Percentiles rank a stretch among this genome's conserved stretches.
Evolutionary conservation across 108 stramenopile species (phyloP).

Genomic region (Nannochloropsis salina): DNA sequence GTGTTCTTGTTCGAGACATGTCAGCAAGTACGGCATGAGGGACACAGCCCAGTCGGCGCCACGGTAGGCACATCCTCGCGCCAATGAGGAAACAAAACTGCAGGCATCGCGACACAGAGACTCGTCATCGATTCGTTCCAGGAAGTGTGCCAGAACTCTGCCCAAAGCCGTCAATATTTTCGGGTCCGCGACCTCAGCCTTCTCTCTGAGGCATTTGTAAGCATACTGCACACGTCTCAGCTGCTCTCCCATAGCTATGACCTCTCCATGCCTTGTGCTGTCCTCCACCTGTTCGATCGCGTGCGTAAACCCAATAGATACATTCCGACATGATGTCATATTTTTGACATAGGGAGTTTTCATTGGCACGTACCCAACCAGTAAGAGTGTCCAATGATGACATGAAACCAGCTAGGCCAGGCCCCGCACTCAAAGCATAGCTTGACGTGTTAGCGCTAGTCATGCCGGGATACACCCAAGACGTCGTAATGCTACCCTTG

Average conservation of each 20-base stretch:
- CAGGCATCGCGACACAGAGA: not conserved
- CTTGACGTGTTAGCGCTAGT: no score
- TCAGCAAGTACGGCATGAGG: not conserved
- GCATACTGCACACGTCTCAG: not conserved
- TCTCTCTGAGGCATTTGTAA: not conserved
- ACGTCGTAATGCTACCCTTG: no score
- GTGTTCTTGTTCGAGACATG: not conserved
- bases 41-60: not conserved
- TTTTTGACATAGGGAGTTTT: no score
- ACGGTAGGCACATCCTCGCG: not conserved
- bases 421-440: no score
- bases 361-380: no score
- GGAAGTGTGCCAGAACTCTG: not conserved
- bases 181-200: conserved; percentile 10
- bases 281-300: not conserved
- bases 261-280: not conserved
- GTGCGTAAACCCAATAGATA: no score
- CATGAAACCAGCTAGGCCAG: no score
- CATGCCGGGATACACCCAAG: no score
- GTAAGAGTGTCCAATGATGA: no score
- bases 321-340: no score
- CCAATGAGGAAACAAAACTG: not conserved
- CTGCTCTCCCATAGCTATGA: not conserved
- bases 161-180: not conserved
- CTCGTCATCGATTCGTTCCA: conserved; percentile 9